Conservation (phyloP, 768 basidiomycete species). For the Podaxis rugospora region DNA sequence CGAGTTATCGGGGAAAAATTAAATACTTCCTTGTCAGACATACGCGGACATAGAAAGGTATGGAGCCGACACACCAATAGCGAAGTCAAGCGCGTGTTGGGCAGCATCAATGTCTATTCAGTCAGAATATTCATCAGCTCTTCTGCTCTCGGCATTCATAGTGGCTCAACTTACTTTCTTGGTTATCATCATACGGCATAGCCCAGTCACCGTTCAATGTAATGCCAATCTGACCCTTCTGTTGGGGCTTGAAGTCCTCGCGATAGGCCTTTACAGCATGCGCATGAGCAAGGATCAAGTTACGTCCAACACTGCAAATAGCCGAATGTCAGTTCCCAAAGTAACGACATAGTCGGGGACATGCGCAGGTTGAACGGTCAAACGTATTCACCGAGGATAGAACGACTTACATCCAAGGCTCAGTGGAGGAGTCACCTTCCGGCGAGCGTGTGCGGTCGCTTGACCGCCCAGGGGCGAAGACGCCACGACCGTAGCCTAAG, state of each 20-base stretch:
- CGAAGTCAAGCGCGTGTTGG: slow-evolving; percentile 68
- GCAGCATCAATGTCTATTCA: slow-evolving; percentile 59
- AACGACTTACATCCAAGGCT: slow-evolving; percentile 62
- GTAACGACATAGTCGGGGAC: neutral
- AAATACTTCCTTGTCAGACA: slow-evolving; percentile 8
- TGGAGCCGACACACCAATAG: slow-evolving; percentile 47
- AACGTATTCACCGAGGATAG: slow-evolving; percentile 2
- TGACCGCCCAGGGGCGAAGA: slow-evolving; percentile 68
- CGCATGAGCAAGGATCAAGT: slow-evolving; percentile 66
- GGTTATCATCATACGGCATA: slow-evolving; percentile 65
- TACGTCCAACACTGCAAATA: slow-evolving; percentile 57
- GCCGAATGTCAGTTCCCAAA: slow-evolving; percentile 7
- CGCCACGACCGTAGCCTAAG: slow-evolving; percentile 65
- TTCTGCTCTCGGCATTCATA: neutral
- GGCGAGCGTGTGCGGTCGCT: slow-evolving; percentile 57
- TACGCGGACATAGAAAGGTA: slow-evolving; percentile 20
- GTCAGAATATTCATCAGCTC: neutral
- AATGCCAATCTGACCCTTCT: slow-evolving; percentile 72
- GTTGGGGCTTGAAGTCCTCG: slow-evolving; percentile 55
- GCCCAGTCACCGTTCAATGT: slow-evolving; percentile 76
- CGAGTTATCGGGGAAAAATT: slow-evolving; percentile 19
- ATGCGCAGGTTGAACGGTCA: slow-evolving; percentile 12
- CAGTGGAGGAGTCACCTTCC: slow-evolving; percentile 60
- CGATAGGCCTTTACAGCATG: slow-evolving; percentile 63
- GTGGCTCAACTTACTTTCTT: slow-evolving; percentile 49